phyloP scores from a whole-genome alignment of 371 early-diverging fungal genomes.

The Funneliformis caledonium region DNA sequence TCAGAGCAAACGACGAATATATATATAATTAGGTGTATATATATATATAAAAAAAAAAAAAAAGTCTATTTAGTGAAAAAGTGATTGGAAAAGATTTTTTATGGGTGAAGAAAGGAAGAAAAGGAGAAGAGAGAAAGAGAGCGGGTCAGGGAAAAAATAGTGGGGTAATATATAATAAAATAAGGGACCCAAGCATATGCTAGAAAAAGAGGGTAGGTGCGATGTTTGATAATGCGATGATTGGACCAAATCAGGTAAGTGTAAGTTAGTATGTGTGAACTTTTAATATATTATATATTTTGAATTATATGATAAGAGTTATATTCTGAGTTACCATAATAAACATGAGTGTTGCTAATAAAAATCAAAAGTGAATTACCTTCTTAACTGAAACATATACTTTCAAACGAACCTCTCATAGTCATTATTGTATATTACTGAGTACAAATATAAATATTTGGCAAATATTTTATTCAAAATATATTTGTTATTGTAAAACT shows the following conservation, averaged over 20 bases:
- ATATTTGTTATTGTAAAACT: neutral
- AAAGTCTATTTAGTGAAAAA: slow-evolving; percentile 26
- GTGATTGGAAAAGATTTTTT: neutral
- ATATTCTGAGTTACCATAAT: neutral
- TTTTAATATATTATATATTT: no score
- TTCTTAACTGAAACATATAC: neutral
- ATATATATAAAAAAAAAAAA: no score
- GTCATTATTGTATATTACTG: neutral
- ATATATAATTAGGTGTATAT: neutral
- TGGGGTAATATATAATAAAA: slow-evolving; percentile 32
- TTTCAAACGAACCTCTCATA: slow-evolving; percentile 1
- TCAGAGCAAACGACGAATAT: slow-evolving; percentile 33
- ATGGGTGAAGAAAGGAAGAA: neutral
- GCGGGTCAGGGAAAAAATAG: neutral
- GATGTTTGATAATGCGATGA: slow-evolving; percentile 9
- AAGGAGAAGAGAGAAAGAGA: slow-evolving; percentile 5
- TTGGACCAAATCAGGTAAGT: slow-evolving; percentile 1
- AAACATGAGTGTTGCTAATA: neutral
- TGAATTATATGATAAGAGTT: no score
- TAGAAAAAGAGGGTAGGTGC: neutral
- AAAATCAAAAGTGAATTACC: neutral
- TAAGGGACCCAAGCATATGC: neutral
- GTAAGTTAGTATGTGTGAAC: neutral
- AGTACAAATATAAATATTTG: slow-evolving; percentile 28
- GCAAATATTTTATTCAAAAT: neutral